Evolutionary conservation across 2,329 filamentous ascomycete species (phyloP).

Genomic region (Escovopsis sp.): DNA sequence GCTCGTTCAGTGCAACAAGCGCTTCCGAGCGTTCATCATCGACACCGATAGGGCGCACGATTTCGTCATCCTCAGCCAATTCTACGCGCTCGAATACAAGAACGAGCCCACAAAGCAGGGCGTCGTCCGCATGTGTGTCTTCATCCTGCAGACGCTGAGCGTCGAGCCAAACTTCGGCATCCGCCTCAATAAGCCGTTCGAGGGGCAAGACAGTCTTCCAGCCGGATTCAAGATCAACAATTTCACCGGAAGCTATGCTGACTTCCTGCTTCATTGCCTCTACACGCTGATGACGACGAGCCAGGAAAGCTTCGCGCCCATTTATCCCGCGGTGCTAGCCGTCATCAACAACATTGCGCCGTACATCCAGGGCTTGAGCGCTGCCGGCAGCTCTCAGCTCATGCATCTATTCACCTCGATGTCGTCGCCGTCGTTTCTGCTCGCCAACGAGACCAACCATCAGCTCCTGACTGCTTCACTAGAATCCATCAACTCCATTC

Average conservation of each 20-base stretch:
- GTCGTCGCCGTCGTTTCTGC: slow-evolving; percentile 81
- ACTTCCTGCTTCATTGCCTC: slow-evolving; percentile 90
- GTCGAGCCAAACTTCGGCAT: slow-evolving; percentile 82
- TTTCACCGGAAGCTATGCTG: slow-evolving; percentile 81
- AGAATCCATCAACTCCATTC: slow-evolving; percentile 75
- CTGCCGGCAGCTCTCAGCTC: slow-evolving; percentile 62
- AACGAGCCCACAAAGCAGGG: slow-evolving; percentile 78
- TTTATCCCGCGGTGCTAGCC: slow-evolving; percentile 82
- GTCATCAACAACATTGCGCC: slow-evolving; percentile 89
- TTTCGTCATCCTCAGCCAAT: slow-evolving; percentile 78
- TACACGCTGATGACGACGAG: slow-evolving; percentile 83
- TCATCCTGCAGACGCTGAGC: slow-evolving; percentile 85
- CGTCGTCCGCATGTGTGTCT: slow-evolving; percentile 92
- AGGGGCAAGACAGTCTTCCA: slow-evolving; percentile 77
- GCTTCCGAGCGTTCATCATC: slow-evolving; percentile 91
- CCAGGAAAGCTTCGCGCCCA: slow-evolving; percentile 76
- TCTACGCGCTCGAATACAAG: slow-evolving; percentile 84
- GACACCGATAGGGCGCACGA: slow-evolving; percentile 89
- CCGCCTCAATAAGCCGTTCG: slow-evolving; percentile 78
- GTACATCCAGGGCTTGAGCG: slow-evolving; percentile 62
- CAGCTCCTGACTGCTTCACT: slow-evolving; percentile 64
- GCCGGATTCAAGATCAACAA: slow-evolving; percentile 63
- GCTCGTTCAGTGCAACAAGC: slow-evolving; percentile 89
- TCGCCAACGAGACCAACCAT: slow-evolving; percentile 88
- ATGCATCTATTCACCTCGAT: slow-evolving; percentile 82